Conservation (phyloP, 2,329 filamentous ascomycete species). For the Phialocephala subalpina region DNA sequence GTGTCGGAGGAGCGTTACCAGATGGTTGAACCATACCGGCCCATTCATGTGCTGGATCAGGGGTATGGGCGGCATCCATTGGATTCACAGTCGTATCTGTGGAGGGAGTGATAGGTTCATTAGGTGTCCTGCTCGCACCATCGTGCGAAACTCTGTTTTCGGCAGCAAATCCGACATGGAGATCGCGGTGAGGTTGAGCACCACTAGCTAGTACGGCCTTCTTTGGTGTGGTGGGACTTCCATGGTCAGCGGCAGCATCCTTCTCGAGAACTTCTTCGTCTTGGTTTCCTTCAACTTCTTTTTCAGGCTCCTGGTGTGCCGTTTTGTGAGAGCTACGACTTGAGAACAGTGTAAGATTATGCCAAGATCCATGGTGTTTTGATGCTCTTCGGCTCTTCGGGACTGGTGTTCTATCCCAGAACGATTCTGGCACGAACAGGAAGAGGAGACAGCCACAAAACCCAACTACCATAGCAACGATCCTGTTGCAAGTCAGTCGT, state of each 20-base stretch:
- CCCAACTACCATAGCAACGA: slow-evolving; percentile 82
- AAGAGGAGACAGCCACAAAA: slow-evolving; percentile 78
- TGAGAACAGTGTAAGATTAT: slow-evolving; percentile 30
- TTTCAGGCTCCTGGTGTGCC: neutral
- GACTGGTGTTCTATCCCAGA: slow-evolving; percentile 87
- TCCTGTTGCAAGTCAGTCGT: slow-evolving; percentile 57
- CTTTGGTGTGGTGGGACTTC: slow-evolving; percentile 9
- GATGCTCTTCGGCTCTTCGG: slow-evolving; percentile 34
- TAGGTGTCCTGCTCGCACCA: neutral
- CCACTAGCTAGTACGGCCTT: slow-evolving; percentile 22
- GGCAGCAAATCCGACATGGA: slow-evolving; percentile 66
- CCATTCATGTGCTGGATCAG: slow-evolving; percentile 11
- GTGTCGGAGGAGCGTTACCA: slow-evolving; percentile 39
- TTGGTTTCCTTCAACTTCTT: neutral
- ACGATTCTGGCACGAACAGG: slow-evolving; percentile 92
- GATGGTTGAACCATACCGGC: slow-evolving; percentile 30
- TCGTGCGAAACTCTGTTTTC: slow-evolving; percentile 14
- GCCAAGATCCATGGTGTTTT: slow-evolving; percentile 20
- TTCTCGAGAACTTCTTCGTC: neutral
- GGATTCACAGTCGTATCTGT: neutral
- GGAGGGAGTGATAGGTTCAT: neutral
- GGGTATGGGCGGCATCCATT: neutral
- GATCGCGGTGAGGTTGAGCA: slow-evolving; percentile 31
- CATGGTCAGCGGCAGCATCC: neutral
- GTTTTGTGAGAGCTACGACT: neutral